phyloP scores from a whole-genome alignment of 148 eudicot species.

The Agrostemma githago region DNA sequence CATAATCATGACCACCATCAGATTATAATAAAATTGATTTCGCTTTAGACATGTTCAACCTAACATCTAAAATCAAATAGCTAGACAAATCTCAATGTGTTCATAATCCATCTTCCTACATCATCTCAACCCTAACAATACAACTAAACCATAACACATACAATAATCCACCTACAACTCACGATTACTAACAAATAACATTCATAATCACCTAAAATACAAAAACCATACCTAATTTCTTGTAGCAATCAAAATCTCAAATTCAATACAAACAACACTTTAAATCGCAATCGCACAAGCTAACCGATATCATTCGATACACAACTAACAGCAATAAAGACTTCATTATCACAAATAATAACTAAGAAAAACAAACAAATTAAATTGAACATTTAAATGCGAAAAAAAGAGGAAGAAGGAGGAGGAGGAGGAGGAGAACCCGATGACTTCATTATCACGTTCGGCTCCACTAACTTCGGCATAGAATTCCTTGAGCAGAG shows the following conservation, averaged over 20 bases:
- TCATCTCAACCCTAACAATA: not conserved
- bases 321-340: not conserved
- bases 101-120: not conserved
- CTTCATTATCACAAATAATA: no score
- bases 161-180: no score
- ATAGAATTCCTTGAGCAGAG: conserved; percentile 74
- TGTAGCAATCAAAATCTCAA: not conserved
- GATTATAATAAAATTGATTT: not conserved
- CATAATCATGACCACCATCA: not conserved
- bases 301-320: not conserved
- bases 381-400: not conserved
- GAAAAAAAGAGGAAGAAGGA: not conserved
- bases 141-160: no score
- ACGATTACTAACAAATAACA: not conserved
- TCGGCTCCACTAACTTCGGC: conserved; percentile 94
- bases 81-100: not conserved
- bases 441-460: conserved; percentile 81
- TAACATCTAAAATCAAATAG: not conserved
- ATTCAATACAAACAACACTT: not conserved
- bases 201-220: not conserved
- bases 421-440: conserved; percentile 29
- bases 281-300: conserved; percentile 2
- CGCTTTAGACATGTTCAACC: not conserved
- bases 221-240: no score
- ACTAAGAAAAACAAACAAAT: not conserved